Percentiles rank a stretch among this genome's conserved stretches.
Conservation (phyloP, 805 yeast species). For the Metschnikowia cerradonensis region DNA sequence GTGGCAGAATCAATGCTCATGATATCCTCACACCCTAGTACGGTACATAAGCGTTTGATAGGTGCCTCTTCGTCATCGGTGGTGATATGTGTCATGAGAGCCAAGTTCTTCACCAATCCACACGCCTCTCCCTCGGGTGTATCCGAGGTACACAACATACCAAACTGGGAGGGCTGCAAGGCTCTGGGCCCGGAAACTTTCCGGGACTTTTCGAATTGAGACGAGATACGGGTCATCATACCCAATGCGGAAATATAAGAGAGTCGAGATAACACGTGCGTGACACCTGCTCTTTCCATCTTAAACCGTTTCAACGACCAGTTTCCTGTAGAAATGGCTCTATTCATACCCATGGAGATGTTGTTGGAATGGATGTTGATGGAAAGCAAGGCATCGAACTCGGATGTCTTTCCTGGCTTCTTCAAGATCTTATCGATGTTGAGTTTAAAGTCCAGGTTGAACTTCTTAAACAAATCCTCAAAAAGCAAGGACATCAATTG, state of each 20-base stretch:
- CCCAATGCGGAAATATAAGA: constrained; percentile 94
- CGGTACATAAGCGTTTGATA: constrained; percentile 66
- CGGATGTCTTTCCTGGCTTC: constrained; percentile 91
- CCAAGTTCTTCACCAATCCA: constrained; percentile 95
- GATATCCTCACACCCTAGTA: constrained; percentile 88
- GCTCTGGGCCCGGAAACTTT: constrained; percentile 99
- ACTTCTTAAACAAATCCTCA: constrained; percentile 95
- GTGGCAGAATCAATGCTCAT: constrained; percentile 77
- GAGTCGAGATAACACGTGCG: constrained; percentile 88
- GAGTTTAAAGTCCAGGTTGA: constrained; percentile 90
- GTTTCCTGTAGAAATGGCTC: constrained; percentile 98
- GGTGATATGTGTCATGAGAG: constrained; percentile 97
- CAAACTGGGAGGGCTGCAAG: constrained; percentile 96
- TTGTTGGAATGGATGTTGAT: constrained; percentile 90
- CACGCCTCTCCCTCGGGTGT: constrained; percentile 99
- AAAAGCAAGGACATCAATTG: constrained; percentile 91
- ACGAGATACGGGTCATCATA: constrained; percentile 98
- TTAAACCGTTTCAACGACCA: constrained; percentile 98
- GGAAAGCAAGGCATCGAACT: constrained; percentile 87
- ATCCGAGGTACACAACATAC: constrained; percentile 98
- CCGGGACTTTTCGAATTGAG: constrained; percentile 97
- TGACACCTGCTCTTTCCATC: constrained; percentile 99
- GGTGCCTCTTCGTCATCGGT: constrained; percentile 97
- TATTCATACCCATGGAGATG: constrained; percentile 87
- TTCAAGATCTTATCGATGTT: constrained; percentile 90